Conservation (phyloP, 2,329 filamentous ascomycete genomes). For the Macroventuria anomochaeta region DNA sequence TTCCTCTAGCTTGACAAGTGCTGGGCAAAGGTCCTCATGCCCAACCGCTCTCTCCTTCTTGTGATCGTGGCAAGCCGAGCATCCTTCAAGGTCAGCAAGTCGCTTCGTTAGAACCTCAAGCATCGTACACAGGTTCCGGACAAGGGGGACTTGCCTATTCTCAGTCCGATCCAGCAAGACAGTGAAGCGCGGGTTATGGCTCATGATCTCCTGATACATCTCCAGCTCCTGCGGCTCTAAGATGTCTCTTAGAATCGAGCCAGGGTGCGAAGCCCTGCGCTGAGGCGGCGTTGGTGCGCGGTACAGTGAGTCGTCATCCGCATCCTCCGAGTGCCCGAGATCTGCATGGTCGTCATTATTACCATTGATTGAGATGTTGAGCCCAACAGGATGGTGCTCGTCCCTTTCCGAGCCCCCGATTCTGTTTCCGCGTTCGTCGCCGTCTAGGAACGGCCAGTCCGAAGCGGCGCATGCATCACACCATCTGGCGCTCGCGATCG, state of each 20-base stretch:
- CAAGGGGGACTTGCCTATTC: conserved; percentile 18
- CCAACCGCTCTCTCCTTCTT: neutral
- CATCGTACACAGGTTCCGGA: conserved; percentile 19
- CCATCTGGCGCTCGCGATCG: conserved; percentile 20
- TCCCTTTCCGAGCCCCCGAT: no score
- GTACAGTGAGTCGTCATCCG: neutral
- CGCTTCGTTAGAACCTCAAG: conserved; percentile 20
- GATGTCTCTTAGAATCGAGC: neutral
- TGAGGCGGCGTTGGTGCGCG: neutral
- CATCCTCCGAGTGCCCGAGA: no score
- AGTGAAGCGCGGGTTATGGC: neutral
- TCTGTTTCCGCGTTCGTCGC: neutral
- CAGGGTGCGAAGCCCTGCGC: neutral
- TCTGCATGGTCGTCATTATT: neutral
- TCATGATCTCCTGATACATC: conserved; percentile 8
- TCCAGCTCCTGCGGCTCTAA: neutral
- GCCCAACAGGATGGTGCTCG: no score
- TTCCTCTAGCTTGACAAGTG: no score
- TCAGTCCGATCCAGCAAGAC: neutral
- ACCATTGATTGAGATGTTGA: neutral
- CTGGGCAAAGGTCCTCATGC: no score
- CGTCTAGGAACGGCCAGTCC: neutral
- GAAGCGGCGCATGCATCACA: conserved; percentile 9
- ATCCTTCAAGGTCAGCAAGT: conserved; percentile 19
- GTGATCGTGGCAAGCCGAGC: no score